Percentiles rank a stretch among this genome's conserved stretches.
Evolutionary conservation across 176 grass and related monocot species (phyloP).

Genomic region (Elymus sibiricus): DNA sequence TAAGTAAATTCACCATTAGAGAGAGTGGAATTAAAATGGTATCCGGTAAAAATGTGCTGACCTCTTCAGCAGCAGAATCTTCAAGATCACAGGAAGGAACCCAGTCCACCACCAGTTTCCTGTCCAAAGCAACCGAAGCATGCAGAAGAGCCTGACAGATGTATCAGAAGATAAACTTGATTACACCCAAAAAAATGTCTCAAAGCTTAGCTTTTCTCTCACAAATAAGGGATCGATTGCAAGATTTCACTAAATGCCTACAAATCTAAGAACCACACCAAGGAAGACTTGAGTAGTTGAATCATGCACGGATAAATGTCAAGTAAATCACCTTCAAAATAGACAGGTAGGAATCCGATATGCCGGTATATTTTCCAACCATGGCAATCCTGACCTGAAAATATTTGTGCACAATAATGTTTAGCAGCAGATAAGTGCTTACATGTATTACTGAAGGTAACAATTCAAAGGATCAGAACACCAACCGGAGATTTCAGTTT

Average conservation of each 20-base stretch:
- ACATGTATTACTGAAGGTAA: not conserved
- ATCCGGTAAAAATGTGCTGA: constrained; percentile 1
- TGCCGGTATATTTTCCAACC: constrained; percentile 78
- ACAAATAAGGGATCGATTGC: not conserved
- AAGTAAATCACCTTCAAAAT: constrained; percentile 61
- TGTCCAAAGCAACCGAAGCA: constrained; percentile 68
- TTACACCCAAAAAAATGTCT: not conserved
- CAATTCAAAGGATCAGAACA: not conserved
- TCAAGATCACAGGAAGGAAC: constrained; percentile 93
- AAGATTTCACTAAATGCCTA: not conserved
- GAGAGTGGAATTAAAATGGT: constrained; percentile 1
- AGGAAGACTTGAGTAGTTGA: not conserved
- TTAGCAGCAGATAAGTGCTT: not conserved
- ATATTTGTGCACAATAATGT: not conserved
- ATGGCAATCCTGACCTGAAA: constrained; percentile 86
- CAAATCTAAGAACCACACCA: not conserved
- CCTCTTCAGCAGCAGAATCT: constrained; percentile 63
- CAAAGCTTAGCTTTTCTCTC: not conserved
- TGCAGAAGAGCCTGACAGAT: constrained; percentile 74
- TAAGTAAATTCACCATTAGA: constrained; percentile 10
- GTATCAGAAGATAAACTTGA: not conserved
- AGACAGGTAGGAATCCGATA: constrained; percentile 75
- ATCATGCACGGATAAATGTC: not conserved
- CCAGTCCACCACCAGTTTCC: constrained; percentile 94
- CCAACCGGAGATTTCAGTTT: constrained; percentile 55